These are phyloP conservation scores for Auriscalpium orientale DNA, from an alignment of 768 basidiomycete genomes.

Conservation along the genomic window DNA sequence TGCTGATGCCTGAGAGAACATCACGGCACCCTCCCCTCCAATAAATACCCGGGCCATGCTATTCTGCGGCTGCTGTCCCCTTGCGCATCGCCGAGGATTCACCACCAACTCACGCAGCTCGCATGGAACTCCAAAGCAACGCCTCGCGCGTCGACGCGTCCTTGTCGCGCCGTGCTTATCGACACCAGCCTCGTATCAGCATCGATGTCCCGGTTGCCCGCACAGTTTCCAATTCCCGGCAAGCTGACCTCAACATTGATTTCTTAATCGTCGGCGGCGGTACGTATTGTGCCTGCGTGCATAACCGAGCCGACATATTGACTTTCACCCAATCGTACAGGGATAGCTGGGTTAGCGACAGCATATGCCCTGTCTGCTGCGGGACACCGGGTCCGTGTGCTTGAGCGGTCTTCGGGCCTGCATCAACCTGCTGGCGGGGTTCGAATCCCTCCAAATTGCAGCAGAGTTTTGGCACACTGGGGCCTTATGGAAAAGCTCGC, in stretches of 20 bases:
- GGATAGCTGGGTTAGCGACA: slow-evolving; percentile 13
- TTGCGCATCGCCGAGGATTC: neutral
- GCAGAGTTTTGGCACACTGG: slow-evolving; percentile 10
- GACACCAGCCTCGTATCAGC: too few species aligned
- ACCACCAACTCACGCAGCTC: too few species aligned
- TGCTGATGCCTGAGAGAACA: neutral
- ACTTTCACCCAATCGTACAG: neutral
- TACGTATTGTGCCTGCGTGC: too few species aligned
- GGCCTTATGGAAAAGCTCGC: slow-evolving; percentile 9
- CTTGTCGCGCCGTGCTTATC: too few species aligned
- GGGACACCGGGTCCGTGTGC: slow-evolving; percentile 12
- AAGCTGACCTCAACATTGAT: neutral
- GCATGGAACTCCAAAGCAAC: neutral
- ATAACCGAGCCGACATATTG: neutral
- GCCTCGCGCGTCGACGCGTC: neutral
- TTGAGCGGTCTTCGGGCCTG: slow-evolving; percentile 2
- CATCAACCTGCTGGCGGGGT: slow-evolving; percentile 6
- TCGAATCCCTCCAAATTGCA: slow-evolving; percentile 9
- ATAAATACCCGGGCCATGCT: slow-evolving; percentile 6
- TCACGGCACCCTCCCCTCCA: slow-evolving; percentile 5
- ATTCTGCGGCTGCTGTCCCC: neutral
- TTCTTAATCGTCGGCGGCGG: slow-evolving; percentile 12
- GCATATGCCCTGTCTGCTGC: slow-evolving; percentile 13
- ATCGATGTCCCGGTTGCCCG: too few species aligned
- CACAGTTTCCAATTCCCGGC: too few species aligned